These are phyloP conservation scores for Wallacemonas rigidus DNA, from an alignment of 208 protist species.

Conservation along the genomic window DNA sequence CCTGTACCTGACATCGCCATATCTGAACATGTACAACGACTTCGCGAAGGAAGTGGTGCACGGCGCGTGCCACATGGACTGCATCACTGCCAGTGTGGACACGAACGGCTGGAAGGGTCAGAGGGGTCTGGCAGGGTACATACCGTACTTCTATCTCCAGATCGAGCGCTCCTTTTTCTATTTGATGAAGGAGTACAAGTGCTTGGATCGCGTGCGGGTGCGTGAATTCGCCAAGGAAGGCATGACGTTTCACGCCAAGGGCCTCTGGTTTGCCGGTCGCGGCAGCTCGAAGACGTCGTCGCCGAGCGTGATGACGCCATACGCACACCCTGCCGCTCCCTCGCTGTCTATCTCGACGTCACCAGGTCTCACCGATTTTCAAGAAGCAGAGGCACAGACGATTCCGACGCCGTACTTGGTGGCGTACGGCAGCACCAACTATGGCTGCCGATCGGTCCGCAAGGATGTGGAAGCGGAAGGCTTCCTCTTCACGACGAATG, in stretches of 20 bases:
- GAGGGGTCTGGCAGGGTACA: conserved; percentile 63
- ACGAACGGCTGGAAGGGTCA: conserved; percentile 80
- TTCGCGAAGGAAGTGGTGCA: conserved; percentile 60
- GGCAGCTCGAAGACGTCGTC: not conserved
- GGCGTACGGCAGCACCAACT: conserved; percentile 89
- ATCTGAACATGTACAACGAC: conserved; percentile 79
- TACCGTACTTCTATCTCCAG: conserved; percentile 85
- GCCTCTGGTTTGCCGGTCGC: conserved; percentile 60
- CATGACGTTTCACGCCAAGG: conserved; percentile 88
- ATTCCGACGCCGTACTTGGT: conserved; percentile 67
- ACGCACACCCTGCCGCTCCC: not conserved
- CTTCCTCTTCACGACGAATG: conserved; percentile 66
- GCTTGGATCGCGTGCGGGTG: conserved; percentile 55
- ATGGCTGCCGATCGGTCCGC: conserved; percentile 82
- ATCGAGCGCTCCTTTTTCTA: conserved; percentile 81
- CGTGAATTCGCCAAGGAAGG: conserved; percentile 65
- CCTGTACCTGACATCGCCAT: conserved; percentile 77
- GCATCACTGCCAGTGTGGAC: conserved; percentile 72
- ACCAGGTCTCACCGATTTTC: not conserved
- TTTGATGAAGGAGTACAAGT: conserved; percentile 54
- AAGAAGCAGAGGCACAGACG: conserved; percentile 7
- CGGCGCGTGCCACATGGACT: conserved; percentile 33
- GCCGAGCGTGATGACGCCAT: not conserved
- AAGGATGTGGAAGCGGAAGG: conserved; percentile 83
- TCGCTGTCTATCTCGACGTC: not conserved